These are phyloP conservation scores for Scedosporium aurantiacum DNA, from an alignment of 2,329 filamentous ascomycete genomes.

Conservation along the genomic window DNA sequence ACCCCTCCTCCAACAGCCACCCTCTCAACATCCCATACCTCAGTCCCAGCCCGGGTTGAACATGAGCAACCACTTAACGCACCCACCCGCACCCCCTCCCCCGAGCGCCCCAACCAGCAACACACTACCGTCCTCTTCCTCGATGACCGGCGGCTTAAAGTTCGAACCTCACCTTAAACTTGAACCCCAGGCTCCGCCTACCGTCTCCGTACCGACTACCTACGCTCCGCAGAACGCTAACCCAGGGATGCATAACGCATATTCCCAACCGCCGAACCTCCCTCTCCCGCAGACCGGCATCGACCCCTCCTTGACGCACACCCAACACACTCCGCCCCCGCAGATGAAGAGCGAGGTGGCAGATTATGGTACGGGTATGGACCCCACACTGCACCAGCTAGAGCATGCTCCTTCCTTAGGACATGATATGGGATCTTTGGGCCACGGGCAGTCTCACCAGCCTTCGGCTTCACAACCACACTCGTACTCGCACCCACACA, in stretches of 20 bases:
- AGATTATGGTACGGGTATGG: background rate
- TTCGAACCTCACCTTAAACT: background rate
- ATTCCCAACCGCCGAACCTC: background rate
- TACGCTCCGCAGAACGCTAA: background rate
- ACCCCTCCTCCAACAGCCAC: background rate
- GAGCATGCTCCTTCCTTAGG: background rate
- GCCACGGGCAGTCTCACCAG: conserved; percentile 2
- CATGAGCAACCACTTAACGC: background rate
- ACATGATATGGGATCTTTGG: background rate
- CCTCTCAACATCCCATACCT: background rate
- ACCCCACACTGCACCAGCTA: background rate
- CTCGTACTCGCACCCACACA: background rate
- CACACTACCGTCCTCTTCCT: background rate
- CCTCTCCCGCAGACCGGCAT: background rate
- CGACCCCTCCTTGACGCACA: background rate
- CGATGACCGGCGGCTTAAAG: background rate
- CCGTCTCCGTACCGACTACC: background rate
- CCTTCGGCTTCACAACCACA: background rate
- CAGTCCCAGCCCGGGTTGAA: conserved; percentile 1
- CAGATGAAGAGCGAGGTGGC: background rate
- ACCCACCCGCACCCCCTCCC: background rate
- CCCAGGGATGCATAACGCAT: background rate
- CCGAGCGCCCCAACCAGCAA: background rate
- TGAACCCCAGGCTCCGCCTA: background rate
- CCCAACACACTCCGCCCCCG: background rate